Evolutionary conservation across 768 basidiomycete genomes (phyloP).

Genomic region (Pilatotrama ljubarskyi): DNA sequence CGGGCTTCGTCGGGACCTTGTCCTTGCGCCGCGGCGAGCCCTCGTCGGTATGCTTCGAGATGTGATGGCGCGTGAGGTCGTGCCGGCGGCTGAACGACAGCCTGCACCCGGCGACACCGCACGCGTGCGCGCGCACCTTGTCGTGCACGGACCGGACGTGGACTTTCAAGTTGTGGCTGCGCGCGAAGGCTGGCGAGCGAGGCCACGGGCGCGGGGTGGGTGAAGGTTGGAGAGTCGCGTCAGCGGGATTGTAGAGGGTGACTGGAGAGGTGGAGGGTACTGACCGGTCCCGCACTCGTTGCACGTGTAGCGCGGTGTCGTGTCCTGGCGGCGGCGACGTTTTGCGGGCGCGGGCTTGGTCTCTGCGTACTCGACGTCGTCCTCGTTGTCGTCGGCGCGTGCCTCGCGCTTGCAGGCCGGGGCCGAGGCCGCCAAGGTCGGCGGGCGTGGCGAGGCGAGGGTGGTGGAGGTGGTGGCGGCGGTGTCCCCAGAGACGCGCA

Average conservation of each 20-base stretch:
- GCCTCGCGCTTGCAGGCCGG: neutral
- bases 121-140: neutral
- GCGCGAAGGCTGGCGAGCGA: neutral
- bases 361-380: neutral
- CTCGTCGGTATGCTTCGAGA: constrained; percentile 8
- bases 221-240: too few relatives aligned
- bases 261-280: neutral
- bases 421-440: too few relatives aligned
- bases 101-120: neutral
- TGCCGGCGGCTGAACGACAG: constrained; percentile 11
- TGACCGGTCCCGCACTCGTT: neutral
- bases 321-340: constrained; percentile 5
- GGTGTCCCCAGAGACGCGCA: neutral
- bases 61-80: constrained; percentile 11
- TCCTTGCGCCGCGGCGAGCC: constrained; percentile 18
- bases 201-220: neutral
- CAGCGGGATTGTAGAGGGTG: too few relatives aligned
- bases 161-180: constrained; percentile 11
- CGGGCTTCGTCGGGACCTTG: neutral
- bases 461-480: neutral
- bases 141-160: constrained; percentile 14
- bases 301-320: neutral
- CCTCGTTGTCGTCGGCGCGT: neutral
- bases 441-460: neutral
- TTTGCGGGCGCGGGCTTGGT: neutral